Conservation (phyloP, 345 rosid species). For the Stellera chamaejasme region DNA sequence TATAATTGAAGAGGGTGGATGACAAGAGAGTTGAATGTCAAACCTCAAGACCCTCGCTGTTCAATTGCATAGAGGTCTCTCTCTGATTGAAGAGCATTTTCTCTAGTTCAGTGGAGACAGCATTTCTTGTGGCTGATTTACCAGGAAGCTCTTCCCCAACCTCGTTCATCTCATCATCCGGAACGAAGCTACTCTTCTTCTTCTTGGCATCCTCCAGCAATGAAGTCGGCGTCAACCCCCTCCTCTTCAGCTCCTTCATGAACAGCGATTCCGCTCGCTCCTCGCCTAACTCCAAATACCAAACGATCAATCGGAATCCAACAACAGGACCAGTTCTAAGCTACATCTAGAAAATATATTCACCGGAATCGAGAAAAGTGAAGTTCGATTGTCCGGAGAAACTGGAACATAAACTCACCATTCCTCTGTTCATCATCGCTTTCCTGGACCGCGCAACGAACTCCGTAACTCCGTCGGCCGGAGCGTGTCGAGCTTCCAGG, state of each 20-base stretch:
- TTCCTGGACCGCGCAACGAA: constrained; percentile 41
- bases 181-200: constrained; percentile 30
- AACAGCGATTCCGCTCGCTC: constrained; percentile 93
- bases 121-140: constrained; percentile 43
- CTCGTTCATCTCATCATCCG: constrained; percentile 36
- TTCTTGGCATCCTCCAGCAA: constrained; percentile 59
- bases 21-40: not conserved
- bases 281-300: constrained; percentile 38
- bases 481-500: constrained; percentile 18
- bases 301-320: constrained; percentile 7
- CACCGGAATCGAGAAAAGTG: constrained; percentile 1
- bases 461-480: constrained; percentile 20
- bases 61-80: constrained; percentile 74
- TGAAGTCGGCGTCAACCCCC: constrained; percentile 91
- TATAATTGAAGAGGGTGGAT: not conserved
- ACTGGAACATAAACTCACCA: constrained; percentile 30
- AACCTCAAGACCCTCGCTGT: constrained; percentile 99
- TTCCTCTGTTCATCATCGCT: constrained; percentile 48
- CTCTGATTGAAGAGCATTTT: constrained; percentile 64
- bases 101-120: constrained; percentile 53
- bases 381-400: not conserved
- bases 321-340: constrained; percentile 6
- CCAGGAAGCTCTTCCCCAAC: constrained; percentile 40
- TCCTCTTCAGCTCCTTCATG: constrained; percentile 83
- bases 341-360: not conserved